A percentile compares a stretch with the other conserved stretches of the same genome.
Evolutionary conservation across 345 rosid genomes (phyloP).

Genomic region (Alliaria petiolata): DNA sequence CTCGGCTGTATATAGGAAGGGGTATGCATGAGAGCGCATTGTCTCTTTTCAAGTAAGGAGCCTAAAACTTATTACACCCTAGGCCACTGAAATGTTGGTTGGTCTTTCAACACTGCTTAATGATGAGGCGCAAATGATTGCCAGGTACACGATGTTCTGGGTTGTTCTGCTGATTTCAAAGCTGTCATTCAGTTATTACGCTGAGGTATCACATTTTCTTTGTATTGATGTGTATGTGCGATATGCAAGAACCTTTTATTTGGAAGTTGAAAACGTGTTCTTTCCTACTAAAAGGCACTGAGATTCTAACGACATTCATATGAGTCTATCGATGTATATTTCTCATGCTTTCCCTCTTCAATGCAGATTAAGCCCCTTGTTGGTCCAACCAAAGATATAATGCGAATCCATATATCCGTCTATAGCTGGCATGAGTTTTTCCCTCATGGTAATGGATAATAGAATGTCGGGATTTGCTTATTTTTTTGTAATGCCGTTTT

Average conservation of each 20-base stretch:
- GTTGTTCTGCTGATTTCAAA: conserved; percentile 46
- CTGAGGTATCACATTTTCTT: conserved; percentile 47
- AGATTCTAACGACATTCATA: background rate
- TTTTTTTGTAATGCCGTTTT: background rate
- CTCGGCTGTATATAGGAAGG: conserved; percentile 55
- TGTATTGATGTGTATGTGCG: background rate
- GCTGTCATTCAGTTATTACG: conserved; percentile 52
- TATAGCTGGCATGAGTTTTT: conserved; percentile 66
- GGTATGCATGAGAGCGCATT: conserved; percentile 57
- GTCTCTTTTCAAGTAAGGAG: conserved; percentile 50
- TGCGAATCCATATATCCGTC: conserved; percentile 34
- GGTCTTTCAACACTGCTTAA: background rate
- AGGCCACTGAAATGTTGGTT: background rate
- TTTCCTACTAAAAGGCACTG: conserved; percentile 4
- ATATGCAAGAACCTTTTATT: background rate
- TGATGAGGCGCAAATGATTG: conserved; percentile 1
- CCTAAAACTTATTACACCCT: background rate
- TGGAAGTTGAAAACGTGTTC: conserved; percentile 7
- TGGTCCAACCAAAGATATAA: conserved; percentile 54
- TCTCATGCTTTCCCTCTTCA: conserved; percentile 5
- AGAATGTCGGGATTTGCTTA: background rate
- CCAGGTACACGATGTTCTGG: conserved; percentile 66
- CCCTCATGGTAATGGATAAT: conserved; percentile 46
- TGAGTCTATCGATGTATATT: background rate
- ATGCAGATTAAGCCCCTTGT: conserved; percentile 61